Conservation (phyloP, 2,329 filamentous ascomycete species). For the Atkinsonella texensis region DNA sequence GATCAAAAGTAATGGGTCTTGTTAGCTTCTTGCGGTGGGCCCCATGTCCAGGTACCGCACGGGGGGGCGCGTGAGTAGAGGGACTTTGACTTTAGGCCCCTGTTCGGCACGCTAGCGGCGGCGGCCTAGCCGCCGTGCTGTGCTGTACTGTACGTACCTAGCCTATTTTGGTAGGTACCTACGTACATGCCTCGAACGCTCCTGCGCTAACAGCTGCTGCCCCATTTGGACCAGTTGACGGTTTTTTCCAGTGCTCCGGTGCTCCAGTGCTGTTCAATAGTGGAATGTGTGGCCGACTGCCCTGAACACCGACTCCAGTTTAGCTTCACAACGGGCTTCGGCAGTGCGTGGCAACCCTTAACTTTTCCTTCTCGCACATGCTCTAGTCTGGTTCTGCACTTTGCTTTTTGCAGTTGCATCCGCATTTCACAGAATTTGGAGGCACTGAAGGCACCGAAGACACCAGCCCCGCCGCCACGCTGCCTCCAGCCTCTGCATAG, state of each 20-base stretch:
- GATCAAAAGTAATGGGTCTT: not conserved
- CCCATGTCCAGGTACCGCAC: not conserved
- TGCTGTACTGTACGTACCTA: not conserved
- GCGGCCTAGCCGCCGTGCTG: not conserved
- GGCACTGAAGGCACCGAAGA: too few relatives aligned
- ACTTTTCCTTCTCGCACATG: too few relatives aligned
- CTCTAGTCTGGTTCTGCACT: too few relatives aligned
- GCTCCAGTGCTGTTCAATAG: not conserved
- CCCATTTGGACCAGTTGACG: not conserved
- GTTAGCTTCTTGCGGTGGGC: not conserved
- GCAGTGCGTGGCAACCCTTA: too few relatives aligned
- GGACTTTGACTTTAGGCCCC: conserved; percentile 1
- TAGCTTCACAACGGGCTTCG: too few relatives aligned
- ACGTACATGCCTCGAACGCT: too few relatives aligned
- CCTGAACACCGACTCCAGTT: not conserved
- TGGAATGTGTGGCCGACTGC: not conserved
- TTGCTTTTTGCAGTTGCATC: too few relatives aligned
- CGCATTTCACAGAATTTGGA: too few relatives aligned
- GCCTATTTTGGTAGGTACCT: too few relatives aligned
- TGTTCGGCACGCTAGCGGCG: not conserved
- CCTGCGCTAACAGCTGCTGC: not conserved
- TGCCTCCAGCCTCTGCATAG: too few relatives aligned
- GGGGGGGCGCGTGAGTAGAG: not conserved
- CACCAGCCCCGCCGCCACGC: too few relatives aligned
- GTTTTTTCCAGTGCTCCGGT: not conserved